phyloP scores from a whole-genome alignment of 768 basidiomycete genomes.

The Guyanaporus albipodus region DNA sequence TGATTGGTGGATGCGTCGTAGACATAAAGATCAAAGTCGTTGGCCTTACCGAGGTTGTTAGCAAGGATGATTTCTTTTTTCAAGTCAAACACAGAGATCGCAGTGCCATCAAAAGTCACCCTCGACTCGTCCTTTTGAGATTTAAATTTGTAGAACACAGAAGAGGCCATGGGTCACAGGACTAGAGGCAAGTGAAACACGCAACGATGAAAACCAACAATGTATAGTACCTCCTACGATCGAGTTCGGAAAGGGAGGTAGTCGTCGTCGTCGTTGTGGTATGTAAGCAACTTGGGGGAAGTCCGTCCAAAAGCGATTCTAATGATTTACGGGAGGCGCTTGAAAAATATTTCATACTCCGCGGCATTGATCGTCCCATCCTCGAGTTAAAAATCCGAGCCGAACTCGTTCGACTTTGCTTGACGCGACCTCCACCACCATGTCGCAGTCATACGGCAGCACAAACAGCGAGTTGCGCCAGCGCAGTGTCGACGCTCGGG shows the following conservation, averaged over 20 bases:
- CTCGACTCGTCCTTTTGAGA: conserved; percentile 92
- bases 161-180: conserved; percentile 65
- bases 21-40: conserved; percentile 92
- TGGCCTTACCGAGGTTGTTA: conserved; percentile 94
- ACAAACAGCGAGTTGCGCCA: conserved; percentile 29
- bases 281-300: conserved; percentile 5
- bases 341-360: conserved; percentile 7
- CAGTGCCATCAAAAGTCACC: conserved; percentile 97
- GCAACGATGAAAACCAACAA: conserved; percentile 16
- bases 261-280: conserved; percentile 19
- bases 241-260: conserved; percentile 2
- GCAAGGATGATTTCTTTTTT: conserved; percentile 98
- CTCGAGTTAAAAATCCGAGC: conserved; percentile 9
- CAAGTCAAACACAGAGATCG: conserved; percentile 98
- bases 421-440: conserved; percentile 6
- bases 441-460: conserved; percentile 29
- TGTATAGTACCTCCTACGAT: conserved; percentile 24
- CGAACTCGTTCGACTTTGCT: conserved; percentile 10
- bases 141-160: conserved; percentile 98
- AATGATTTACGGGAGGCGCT: conserved; percentile 19
- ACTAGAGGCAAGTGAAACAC: conserved; percentile 9
- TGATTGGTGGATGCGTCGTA: conserved; percentile 84
- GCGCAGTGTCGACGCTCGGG: conserved; percentile 18
- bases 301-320: too few species aligned
- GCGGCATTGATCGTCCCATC: background rate